Base-by-base conservation (phyloP, 495 filamentous ascomycete genomes). In the Aspergillus mulundensis region DNA sequence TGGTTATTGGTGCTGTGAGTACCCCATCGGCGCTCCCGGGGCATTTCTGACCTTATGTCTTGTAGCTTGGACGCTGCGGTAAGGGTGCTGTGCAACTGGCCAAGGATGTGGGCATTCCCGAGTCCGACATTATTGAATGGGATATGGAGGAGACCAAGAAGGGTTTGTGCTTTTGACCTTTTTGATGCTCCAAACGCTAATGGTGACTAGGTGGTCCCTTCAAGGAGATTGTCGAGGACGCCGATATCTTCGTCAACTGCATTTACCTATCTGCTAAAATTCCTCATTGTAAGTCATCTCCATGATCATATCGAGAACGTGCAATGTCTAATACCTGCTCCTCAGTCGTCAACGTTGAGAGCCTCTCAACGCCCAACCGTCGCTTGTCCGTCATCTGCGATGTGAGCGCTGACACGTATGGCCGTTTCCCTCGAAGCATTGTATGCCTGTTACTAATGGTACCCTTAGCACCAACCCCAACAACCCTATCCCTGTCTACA, bases 311-410 rank as follows among this genome's bases (percentile, higher is more conserved):
- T 30, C 32, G 5, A 14, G 32, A 7, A 18, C 8, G 47, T 50
- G 36, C 25, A 40, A 19, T 1, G 25, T 19, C n/a, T 40, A 15
- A 40, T 18, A 40, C 38, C 15, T 18, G 8, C n/a, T 1, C 18
- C 38, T 2, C n/a, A 40, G 38, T 54, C 36, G 81, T 97, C 50
- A 83, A 88, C 62, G 61, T 76, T 18, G 80, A 90, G 57, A 85
- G 81, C 30, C 81, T 97, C 20, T 77, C 81, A 51, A 63, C 75
- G 19, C 83, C 90, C 6, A 80, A 79, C 58, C 84, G 93, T 57
- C 86, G 84, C 59, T 79, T 98, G 41, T 82, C 80, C 40, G 92
- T 97, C 18, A 85, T 97, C 40, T 95, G 90, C 72, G 93, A 97
- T 70, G 90, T 97, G 56, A 84, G 81, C 47, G 85, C 84, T 54